Evolutionary conservation across 768 basidiomycete species (phyloP), one percentile per base, ranked within the genome.

Genomic region (Russula brevipes): DNA sequence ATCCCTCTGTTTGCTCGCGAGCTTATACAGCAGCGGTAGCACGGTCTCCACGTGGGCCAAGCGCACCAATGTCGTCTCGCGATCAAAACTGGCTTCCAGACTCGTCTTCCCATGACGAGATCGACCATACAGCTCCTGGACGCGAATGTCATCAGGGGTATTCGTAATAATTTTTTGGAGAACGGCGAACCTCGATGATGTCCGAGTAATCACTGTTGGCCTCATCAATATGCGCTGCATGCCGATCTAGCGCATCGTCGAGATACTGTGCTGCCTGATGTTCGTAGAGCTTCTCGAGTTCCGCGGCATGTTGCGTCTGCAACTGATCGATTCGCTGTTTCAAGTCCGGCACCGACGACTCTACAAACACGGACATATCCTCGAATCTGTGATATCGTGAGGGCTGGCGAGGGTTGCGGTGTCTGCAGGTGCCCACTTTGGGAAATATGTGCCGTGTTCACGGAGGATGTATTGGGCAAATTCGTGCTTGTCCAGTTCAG

Each of bases 201-300:
- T 17, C 51, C 3, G 46, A 53, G 30, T 59, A 59, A 52, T 17
- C 42, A 35, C 17, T 30, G n/a, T 39, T 14, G 14, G 49, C 55
- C 11, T 69, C 69, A 46, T 69, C 69, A 46, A 53, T 49, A 50
- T 51, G 62, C 39, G 63, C 54, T 5, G 61, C 38, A 44, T 69
- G 69, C 14, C 63, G 62, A 60, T 76, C 75, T 24, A 69, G 44
- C 45, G 74, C 73, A 33, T 76, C 76, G 36, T 78, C 73, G 42
- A 59, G 65, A 46, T 76, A 73, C 41, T 75, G 71, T 2, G 69
- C 57, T 17, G 63, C 71, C 8, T 78, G 74, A 59, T 72, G 72
- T 49, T 24, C 45, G 59, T 64, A 72, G 19, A 78, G 68, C 16
- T 68, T 64, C 57, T 72, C 70, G 12, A 77, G 70, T 45, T 76